These are phyloP conservation scores for Oxyria digyna DNA, from an alignment of 148 eudicot species.

Conservation along the genomic window DNA sequence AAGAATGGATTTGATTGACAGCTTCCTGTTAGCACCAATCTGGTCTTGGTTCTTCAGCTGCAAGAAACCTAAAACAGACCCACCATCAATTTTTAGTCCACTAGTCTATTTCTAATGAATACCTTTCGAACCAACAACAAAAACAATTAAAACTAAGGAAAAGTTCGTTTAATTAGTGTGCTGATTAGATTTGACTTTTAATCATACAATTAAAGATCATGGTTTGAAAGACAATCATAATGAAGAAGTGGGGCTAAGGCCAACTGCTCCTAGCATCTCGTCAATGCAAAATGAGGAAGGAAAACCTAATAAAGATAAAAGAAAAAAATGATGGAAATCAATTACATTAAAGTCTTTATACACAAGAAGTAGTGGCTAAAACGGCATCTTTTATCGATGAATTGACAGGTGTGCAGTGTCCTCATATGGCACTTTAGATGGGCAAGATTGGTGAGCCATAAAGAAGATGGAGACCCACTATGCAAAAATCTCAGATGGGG, in stretches of 20 bases:
- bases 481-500: background rate
- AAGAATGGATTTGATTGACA: slow-evolving; percentile 29
- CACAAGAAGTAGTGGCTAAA: background rate
- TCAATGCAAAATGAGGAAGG: background rate
- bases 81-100: background rate
- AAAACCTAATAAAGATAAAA: background rate
- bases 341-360: background rate
- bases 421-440: slow-evolving; percentile 14
- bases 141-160: background rate
- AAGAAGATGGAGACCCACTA: slow-evolving; percentile 23
- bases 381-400: slow-evolving; percentile 10
- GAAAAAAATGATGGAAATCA: background rate
- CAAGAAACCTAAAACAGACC: slow-evolving; percentile 36
- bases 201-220: background rate
- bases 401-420: slow-evolving; percentile 21
- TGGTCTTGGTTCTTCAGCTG: slow-evolving; percentile 51
- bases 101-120: background rate
- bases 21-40: slow-evolving; percentile 27
- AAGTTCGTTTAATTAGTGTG: background rate
- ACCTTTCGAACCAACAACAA: background rate
- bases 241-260: background rate
- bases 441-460: slow-evolving; percentile 19
- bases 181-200: background rate
- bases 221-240: background rate
- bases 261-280: background rate